phyloP scores from a whole-genome alignment of 768 basidiomycete genomes.

The Lyophyllum decastes region DNA sequence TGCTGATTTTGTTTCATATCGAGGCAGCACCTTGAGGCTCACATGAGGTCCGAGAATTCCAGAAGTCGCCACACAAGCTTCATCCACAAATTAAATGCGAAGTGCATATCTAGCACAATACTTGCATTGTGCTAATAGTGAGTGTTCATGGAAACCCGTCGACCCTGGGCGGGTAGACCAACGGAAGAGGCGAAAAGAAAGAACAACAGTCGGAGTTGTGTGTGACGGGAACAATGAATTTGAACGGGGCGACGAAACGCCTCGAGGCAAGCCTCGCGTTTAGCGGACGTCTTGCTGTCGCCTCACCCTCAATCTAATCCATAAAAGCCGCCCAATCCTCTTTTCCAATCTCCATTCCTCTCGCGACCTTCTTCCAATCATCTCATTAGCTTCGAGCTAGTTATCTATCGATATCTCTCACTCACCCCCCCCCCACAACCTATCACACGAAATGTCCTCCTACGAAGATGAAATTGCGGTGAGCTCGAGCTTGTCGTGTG shows the following conservation, averaged over 20 bases:
- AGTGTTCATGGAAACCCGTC: constrained; percentile 2
- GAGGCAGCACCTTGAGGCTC: constrained; percentile 6
- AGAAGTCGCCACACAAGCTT: neutral
- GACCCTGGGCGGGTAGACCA: constrained; percentile 1
- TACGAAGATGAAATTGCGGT: constrained; percentile 38
- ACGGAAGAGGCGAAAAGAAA: neutral
- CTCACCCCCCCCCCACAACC: neutral
- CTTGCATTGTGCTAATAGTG: neutral
- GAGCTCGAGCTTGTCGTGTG: constrained; percentile 9
- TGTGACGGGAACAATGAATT: neutral
- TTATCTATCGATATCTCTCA: constrained; percentile 2
- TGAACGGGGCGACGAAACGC: constrained; percentile 28
- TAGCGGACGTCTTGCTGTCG: constrained; percentile 25
- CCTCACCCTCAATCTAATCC: constrained; percentile 38
- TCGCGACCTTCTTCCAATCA: constrained; percentile 7
- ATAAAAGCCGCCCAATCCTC: constrained; percentile 44
- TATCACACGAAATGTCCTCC: constrained; percentile 28
- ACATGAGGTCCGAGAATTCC: constrained; percentile 7
- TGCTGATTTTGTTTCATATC: neutral
- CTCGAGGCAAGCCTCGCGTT: constrained; percentile 56
- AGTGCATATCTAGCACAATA: neutral
- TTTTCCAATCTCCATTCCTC: constrained; percentile 28
- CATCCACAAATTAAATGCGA: neutral
- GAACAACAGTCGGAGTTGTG: neutral
- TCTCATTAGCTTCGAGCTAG: constrained; percentile 2